These are phyloP conservation scores for Graphilbum ipis-grandicollis DNA, from an alignment of 2,329 filamentous ascomycete genomes.

Conservation along the genomic window DNA sequence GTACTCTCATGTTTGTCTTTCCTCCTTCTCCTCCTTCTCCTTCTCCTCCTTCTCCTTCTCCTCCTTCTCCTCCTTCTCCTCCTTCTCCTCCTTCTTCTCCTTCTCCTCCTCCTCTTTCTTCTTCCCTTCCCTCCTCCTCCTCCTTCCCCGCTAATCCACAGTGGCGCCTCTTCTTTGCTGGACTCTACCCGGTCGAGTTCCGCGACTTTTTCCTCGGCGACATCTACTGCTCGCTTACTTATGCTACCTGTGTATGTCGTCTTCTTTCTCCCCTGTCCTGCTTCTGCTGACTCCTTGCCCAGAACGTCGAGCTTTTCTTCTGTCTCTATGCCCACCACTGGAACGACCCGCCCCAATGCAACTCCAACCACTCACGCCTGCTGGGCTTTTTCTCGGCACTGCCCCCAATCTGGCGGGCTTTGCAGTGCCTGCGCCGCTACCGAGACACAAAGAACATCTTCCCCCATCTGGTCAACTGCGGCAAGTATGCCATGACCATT, in stretches of 20 bases:
- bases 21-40: no score
- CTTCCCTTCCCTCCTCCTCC: neutral
- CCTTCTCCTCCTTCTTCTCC: no score
- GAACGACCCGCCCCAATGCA: slow-evolving; percentile 59
- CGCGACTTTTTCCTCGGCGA: slow-evolving; percentile 95
- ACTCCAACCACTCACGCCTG: slow-evolving; percentile 66
- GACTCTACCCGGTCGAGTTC: slow-evolving; percentile 86
- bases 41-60: neutral
- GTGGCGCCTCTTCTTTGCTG: slow-evolving; percentile 74
- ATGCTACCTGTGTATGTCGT: slow-evolving; percentile 60
- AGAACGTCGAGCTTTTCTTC: slow-evolving; percentile 89
- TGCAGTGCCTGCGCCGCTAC: slow-evolving; percentile 86
- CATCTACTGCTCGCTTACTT: slow-evolving; percentile 92
- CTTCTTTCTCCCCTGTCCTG: neutral
- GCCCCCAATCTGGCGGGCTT: slow-evolving; percentile 74
- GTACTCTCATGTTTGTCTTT: slow-evolving; percentile 59
- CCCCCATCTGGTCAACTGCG: slow-evolving; percentile 81
- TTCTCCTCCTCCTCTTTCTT: no score
- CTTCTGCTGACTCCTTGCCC: neutral
- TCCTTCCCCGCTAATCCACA: slow-evolving; percentile 16
- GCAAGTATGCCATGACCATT: slow-evolving; percentile 80
- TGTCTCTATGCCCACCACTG: slow-evolving; percentile 76
- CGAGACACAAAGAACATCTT: slow-evolving; percentile 73
- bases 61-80: neutral
- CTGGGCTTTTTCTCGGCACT: slow-evolving; percentile 73